Conservation (phyloP, 495 filamentous ascomycete genomes). For the Xylaria telfairii region DNA sequence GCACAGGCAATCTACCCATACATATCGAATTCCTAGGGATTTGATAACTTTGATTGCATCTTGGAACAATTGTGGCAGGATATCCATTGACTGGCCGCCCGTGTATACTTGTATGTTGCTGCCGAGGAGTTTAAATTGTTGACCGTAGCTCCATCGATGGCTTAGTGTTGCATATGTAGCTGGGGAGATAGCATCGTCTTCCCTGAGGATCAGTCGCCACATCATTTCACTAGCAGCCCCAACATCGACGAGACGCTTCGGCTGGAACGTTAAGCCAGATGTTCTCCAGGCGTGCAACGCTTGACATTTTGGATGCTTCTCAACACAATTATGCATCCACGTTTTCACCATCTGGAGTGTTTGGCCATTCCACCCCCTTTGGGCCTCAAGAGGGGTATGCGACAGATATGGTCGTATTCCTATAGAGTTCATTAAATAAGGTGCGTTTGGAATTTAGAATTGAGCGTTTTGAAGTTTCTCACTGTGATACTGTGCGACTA, state of each 20-base stretch:
- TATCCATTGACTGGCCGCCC: not conserved
- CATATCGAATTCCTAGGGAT: slow-evolving; percentile 25
- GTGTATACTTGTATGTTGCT: not conserved
- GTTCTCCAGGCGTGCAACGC: slow-evolving; percentile 4
- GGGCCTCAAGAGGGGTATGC: not conserved
- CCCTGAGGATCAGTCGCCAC: slow-evolving; percentile 7
- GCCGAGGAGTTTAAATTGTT: not conserved
- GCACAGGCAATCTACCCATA: slow-evolving; percentile 34
- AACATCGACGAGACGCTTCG: slow-evolving; percentile 6
- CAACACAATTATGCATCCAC: not conserved
- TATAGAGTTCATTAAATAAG: not conserved
- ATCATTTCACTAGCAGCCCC: not conserved
- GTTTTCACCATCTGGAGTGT: not conserved
- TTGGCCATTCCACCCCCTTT: not conserved
- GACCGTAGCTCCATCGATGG: not conserved
- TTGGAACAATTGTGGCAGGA: slow-evolving; percentile 28
- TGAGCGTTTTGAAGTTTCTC: not conserved
- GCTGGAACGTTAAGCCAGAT: not conserved
- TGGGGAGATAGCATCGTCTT: not conserved
- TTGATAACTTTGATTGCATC: slow-evolving; percentile 29
- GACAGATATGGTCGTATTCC: not conserved
- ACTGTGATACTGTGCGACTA: not conserved
- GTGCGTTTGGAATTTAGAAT: not conserved
- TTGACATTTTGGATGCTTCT: slow-evolving; percentile 1
- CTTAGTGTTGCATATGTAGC: not conserved